A percentile compares a stretch with the other conserved stretches of the same genome.
Conservation (phyloP, 306 rosid genomes). For the Parietaria judaica region DNA sequence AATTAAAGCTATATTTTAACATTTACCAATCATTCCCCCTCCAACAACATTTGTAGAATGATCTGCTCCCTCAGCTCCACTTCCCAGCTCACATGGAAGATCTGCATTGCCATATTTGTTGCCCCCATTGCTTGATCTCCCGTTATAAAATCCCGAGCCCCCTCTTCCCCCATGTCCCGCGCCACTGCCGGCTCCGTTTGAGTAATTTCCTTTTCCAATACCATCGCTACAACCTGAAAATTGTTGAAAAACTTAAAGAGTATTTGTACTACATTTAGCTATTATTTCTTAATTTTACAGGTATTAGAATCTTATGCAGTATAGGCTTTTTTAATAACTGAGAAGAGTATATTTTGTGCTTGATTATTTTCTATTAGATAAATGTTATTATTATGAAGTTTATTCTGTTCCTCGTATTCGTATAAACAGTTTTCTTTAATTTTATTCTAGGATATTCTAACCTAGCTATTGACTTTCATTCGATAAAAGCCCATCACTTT, state of each 20-base stretch:
- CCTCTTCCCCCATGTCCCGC: conserved; percentile 99
- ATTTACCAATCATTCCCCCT: conserved; percentile 90
- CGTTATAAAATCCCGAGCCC: conserved; percentile 84
- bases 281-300: no score
- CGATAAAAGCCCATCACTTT: no score
- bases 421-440: no score
- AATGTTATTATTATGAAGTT: no score
- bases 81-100: conserved; percentile 96
- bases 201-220: conserved; percentile 88
- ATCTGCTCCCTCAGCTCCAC: conserved; percentile 85
- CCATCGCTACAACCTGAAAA: conserved; percentile 85
- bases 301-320: no score
- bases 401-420: no score
- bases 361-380: no score
- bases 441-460: no score
- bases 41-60: conserved; percentile 63
- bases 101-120: conserved; percentile 78
- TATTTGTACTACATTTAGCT: conserved; percentile 1
- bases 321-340: no score
- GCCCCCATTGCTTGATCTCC: conserved; percentile 74
- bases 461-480: no score
- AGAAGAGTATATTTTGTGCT: no score
- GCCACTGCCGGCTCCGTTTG: conserved; percentile 98
- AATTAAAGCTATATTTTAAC: no score
- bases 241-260: conserved; percentile 16